These are phyloP conservation scores for Lactarius deliciosus DNA, from an alignment of 768 basidiomycete species.

Conservation along the genomic window DNA sequence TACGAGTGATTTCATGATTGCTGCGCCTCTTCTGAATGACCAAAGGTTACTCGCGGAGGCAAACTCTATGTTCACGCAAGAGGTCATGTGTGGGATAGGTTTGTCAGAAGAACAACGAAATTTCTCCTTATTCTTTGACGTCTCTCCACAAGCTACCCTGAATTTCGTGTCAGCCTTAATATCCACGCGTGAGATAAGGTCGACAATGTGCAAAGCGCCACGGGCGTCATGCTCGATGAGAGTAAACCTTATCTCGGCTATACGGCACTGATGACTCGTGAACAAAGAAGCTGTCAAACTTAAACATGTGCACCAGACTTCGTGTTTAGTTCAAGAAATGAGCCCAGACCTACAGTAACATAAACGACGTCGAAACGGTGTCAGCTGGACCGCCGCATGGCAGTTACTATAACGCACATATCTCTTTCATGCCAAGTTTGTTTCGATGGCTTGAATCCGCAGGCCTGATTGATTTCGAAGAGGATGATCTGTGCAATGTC, in stretches of 20 bases:
- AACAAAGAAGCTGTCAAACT: neutral
- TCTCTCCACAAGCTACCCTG: too few relatives aligned
- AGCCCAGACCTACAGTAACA: too few relatives aligned
- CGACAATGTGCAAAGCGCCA: neutral
- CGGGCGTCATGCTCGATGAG: neutral
- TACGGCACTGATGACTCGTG: neutral
- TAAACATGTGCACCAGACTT: neutral
- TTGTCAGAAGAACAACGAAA: neutral
- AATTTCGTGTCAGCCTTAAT: neutral
- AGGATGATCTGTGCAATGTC: neutral
- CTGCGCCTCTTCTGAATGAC: neutral
- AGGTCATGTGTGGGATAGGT: neutral
- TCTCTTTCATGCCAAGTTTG: neutral
- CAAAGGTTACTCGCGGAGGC: neutral
- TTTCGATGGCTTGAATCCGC: neutral
- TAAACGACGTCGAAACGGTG: neutral
- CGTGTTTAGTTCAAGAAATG: neutral
- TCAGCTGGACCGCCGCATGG: neutral
- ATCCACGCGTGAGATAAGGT: neutral
- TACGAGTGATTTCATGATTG: neutral
- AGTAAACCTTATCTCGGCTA: neutral
- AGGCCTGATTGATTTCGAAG: neutral
- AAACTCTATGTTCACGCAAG: neutral
- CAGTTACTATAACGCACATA: neutral
- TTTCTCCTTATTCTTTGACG: neutral